phyloP scores from a whole-genome alignment of 1,139 yeast genomes.

The Zygosaccharomyces sapae region DNA sequence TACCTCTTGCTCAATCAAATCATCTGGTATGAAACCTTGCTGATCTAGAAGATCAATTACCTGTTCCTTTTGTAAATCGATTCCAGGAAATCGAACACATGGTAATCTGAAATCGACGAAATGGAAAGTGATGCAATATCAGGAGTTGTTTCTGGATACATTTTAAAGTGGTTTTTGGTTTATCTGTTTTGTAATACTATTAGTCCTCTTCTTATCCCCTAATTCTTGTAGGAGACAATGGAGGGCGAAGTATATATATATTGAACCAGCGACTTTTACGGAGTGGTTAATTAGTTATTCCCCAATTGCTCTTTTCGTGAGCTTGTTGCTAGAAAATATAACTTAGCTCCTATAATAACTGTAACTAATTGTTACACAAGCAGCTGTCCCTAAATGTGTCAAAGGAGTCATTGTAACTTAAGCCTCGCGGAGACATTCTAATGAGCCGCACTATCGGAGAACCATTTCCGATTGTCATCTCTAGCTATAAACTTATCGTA shows the following conservation, averaged over 20 bases:
- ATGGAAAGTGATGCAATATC: constrained; percentile 41
- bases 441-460: neutral
- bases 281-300: too few relatives aligned
- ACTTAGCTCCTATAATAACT: too few relatives aligned
- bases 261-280: too few relatives aligned
- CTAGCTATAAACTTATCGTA: too few relatives aligned
- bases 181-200: constrained; percentile 7
- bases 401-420: constrained; percentile 2
- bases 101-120: constrained; percentile 56
- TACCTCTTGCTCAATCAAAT: constrained; percentile 78
- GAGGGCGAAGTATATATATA: too few relatives aligned
- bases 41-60: constrained; percentile 80
- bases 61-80: constrained; percentile 71
- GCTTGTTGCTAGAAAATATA: too few relatives aligned
- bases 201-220: too few relatives aligned
- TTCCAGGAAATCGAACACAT: constrained; percentile 74
- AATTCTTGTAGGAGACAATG: too few relatives aligned
- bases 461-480: neutral
- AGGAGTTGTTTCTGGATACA: constrained; percentile 31
- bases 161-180: constrained; percentile 1
- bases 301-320: neutral
- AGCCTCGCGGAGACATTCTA: neutral
- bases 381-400: neutral
- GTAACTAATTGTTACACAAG: neutral
- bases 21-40: constrained; percentile 86